Percentiles rank a stretch among this genome's conserved stretches.
Evolutionary conservation across 441 rosid genomes (phyloP).

Genomic region (Brassica balearica): DNA sequence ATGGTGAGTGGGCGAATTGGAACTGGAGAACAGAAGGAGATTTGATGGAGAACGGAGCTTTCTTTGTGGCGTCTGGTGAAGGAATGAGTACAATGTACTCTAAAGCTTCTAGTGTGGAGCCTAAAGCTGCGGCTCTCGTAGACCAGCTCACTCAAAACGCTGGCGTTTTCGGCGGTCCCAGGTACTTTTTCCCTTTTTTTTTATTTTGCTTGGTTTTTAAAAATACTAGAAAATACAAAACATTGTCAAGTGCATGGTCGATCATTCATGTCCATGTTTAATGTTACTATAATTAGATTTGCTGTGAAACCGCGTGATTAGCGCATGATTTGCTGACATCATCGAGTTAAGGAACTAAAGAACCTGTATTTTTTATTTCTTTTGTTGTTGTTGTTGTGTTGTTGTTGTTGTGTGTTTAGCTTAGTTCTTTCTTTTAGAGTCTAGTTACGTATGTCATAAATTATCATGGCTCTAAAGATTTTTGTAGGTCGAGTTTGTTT

Average conservation of each 20-base stretch:
- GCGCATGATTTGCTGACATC: slow-evolving; percentile 9
- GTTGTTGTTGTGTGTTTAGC: background rate
- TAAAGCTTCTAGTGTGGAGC: slow-evolving; percentile 83
- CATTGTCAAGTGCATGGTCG: slow-evolving; percentile 17
- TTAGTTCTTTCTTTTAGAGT: background rate
- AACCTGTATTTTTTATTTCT: background rate
- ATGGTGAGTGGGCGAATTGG: slow-evolving; percentile 80
- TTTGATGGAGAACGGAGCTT: slow-evolving; percentile 88
- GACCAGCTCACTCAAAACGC: slow-evolving; percentile 74
- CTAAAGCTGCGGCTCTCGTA: slow-evolving; percentile 64
- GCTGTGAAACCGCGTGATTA: slow-evolving; percentile 38
- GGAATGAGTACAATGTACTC: slow-evolving; percentile 64
- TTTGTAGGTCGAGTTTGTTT: slow-evolving; percentile 9
- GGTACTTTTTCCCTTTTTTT: slow-evolving; percentile 48
- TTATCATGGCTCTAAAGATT: background rate
- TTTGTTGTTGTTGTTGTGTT: background rate
- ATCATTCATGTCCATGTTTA: slow-evolving; percentile 21
- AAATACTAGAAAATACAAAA: background rate
- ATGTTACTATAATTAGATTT: slow-evolving; percentile 25
- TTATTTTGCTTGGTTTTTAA: background rate
- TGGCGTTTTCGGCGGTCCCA: slow-evolving; percentile 81
- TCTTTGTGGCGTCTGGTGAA: slow-evolving; percentile 87
- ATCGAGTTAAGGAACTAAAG: background rate
- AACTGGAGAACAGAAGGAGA: slow-evolving; percentile 97
- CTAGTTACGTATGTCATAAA: background rate